Percentiles rank a stretch among this genome's conserved stretches.
Evolutionary conservation across 163 green algal species (phyloP).

Genomic region (Chloromonas sp.): DNA sequence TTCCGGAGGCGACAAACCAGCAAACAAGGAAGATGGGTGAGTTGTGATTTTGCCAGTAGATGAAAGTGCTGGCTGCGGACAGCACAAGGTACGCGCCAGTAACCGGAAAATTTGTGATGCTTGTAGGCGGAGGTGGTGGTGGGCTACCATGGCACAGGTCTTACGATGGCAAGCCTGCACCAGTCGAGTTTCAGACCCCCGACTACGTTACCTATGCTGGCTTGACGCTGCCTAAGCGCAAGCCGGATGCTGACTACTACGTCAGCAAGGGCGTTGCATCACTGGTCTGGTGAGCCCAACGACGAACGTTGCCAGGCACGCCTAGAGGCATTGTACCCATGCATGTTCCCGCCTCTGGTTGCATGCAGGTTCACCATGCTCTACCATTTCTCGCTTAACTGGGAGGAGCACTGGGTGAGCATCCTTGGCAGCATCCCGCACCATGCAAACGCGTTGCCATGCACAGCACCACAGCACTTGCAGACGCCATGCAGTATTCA

Average conservation of each 20-base stretch:
- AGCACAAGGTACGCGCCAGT: neutral
- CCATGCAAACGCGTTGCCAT: neutral
- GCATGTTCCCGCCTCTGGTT: too few relatives aligned
- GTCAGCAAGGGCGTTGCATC: conserved; percentile 21
- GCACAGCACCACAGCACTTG: neutral
- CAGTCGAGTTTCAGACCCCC: conserved; percentile 25
- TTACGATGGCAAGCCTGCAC: conserved; percentile 32
- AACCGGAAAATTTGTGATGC: neutral
- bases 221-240: conserved; percentile 27
- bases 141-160: conserved; percentile 13
- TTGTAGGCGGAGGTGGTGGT: conserved; percentile 20
- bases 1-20: neutral
- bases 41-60: neutral
- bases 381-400: conserved; percentile 37
- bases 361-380: conserved; percentile 32
- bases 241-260: conserved; percentile 22
- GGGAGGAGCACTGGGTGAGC: conserved; percentile 39
- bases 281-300: conserved; percentile 11
- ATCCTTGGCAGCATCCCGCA: neutral
- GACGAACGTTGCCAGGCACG: neutral
- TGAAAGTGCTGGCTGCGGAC: neutral
- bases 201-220: conserved; percentile 41
- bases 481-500: too few relatives aligned
- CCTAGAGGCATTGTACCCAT: neutral
- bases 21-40: conserved; percentile 6